These are phyloP conservation scores for Penicillium sp. DNA, from an alignment of 2,329 filamentous ascomycete genomes.

Conservation along the genomic window DNA sequence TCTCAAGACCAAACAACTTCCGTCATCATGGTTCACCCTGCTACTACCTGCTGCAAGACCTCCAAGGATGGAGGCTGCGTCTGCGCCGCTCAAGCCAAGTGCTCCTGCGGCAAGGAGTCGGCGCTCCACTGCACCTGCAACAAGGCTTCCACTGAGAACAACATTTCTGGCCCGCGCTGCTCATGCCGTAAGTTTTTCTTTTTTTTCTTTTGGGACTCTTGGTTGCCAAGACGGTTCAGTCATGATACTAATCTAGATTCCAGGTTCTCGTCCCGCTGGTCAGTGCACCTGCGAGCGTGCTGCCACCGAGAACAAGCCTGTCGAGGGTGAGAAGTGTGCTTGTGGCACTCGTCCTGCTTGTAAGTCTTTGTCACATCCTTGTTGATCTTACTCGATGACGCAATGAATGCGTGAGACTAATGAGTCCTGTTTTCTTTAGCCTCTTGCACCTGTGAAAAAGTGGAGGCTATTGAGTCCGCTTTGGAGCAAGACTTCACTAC, in stretches of 20 bases:
- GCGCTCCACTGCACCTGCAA: slow-evolving; percentile 83
- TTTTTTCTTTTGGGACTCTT: background rate
- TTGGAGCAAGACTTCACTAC: slow-evolving; percentile 83
- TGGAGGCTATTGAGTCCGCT: slow-evolving; percentile 55
- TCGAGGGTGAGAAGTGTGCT: slow-evolving; percentile 58
- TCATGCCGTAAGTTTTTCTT: slow-evolving; percentile 60
- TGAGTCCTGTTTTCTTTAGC: slow-evolving; percentile 33
- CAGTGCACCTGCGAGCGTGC: slow-evolving; percentile 76
- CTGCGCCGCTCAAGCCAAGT: slow-evolving; percentile 57
- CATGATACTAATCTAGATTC: slow-evolving; percentile 4
- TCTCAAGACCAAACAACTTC: slow-evolving; percentile 2
- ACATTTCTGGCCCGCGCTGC: slow-evolving; percentile 65
- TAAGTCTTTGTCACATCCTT: slow-evolving; percentile 39
- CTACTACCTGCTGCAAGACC: slow-evolving; percentile 54
- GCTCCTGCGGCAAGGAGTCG: slow-evolving; percentile 83
- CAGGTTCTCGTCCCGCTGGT: slow-evolving; percentile 66
- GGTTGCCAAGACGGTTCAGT: background rate
- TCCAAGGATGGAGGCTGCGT: slow-evolving; percentile 49
- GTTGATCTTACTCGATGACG: background rate
- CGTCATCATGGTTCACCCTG: slow-evolving; percentile 43
- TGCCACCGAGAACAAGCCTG: slow-evolving; percentile 60
- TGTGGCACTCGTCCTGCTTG: slow-evolving; percentile 70
- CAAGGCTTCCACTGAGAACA: slow-evolving; percentile 71
- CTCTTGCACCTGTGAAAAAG: slow-evolving; percentile 79
- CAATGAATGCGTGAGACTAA: too few species aligned